Base-by-base conservation (phyloP, 2,329 filamentous ascomycete genomes). In the Calonectria hawksworthii region DNA sequence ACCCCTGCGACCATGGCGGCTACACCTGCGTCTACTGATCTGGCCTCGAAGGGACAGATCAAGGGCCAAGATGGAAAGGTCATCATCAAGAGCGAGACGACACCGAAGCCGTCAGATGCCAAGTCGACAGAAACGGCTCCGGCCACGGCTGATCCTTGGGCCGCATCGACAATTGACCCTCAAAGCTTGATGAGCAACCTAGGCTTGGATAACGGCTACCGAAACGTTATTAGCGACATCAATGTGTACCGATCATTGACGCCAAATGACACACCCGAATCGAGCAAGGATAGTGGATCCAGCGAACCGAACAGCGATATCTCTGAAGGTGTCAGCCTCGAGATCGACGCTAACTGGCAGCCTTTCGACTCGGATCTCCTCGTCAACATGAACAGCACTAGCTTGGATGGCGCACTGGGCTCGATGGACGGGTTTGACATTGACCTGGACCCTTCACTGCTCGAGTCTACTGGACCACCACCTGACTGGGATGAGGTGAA, bases 241-340 rank as follows among this genome's bases (percentile, higher is more conserved):
- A 86, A 83, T 69, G 84, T 90, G 11, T 92, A 91, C 78, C 88
- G 89, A 26, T 88, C 89, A 1, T 84, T 90, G 72, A 91, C 91
- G 30, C 91, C 91, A 0, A 91, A 92, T 74, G 91, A 93, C 80
- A 93, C 92, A 10, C 92, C 92, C 0, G 92, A 93, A 77, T 93
- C 91, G 2, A 90, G 87, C 82, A 92, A 92, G 81, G 91, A 93
- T 72, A 89, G 88, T 77, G 88, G 89, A 5, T 83, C 86, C 11
- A 92, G 91, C 51, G 91, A 93, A 78, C 90, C 90, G 13, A 92
- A 89, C 75, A 93, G 91, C 79, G 92, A 93, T 77, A 89, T 93
- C 23, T 88, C 90, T 3, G 92, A 93, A 72, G 86, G 86, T 7
- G 86, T 88, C 4, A 82, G 84, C 21, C 84, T 92, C 18, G 91